phyloP scores from a whole-genome alignment of 345 rosid species.

The Populus euphratica region DNA sequence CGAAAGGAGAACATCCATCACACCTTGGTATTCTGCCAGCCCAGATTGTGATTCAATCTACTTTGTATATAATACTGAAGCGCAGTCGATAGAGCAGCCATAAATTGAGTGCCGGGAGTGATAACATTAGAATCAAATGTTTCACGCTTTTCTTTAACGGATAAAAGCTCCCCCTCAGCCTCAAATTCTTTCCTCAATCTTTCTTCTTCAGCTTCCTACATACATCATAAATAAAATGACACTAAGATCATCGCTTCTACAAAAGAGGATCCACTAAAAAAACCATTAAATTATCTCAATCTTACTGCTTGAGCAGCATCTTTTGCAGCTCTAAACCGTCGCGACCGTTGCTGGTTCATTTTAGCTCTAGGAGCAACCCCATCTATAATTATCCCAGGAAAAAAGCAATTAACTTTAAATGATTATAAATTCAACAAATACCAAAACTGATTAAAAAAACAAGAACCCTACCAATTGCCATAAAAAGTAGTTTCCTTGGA shows the following conservation, averaged over 20 bases:
- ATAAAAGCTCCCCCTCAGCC: constrained; percentile 50
- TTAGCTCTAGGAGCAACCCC: constrained; percentile 99
- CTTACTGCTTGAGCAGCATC: constrained; percentile 92
- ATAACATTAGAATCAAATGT: constrained; percentile 93
- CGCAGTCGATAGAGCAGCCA: constrained; percentile 84
- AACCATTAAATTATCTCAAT: constrained; percentile 11
- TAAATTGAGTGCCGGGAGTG: constrained; percentile 93
- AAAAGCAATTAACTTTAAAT: background rate
- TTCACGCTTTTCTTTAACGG: constrained; percentile 70
- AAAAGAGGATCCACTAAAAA: background rate
- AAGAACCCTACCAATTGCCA: constrained; percentile 78
- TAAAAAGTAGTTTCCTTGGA: constrained; percentile 88
- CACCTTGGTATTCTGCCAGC: constrained; percentile 87
- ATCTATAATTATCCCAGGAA: constrained; percentile 38
- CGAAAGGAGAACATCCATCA: constrained; percentile 25
- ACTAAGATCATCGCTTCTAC: constrained; percentile 7
- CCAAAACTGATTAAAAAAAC: background rate
- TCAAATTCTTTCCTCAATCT: constrained; percentile 77
- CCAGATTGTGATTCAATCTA: constrained; percentile 78
- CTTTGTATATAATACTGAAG: constrained; percentile 84
- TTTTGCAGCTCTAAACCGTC: constrained; percentile 95
- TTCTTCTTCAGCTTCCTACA: constrained; percentile 92
- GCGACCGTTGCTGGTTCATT: constrained; percentile 96
- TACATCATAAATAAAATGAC: constrained; percentile 8
- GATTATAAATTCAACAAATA: background rate